Evolutionary conservation across 768 basidiomycete species (phyloP).

Genomic region (Mycena capillaripes): DNA sequence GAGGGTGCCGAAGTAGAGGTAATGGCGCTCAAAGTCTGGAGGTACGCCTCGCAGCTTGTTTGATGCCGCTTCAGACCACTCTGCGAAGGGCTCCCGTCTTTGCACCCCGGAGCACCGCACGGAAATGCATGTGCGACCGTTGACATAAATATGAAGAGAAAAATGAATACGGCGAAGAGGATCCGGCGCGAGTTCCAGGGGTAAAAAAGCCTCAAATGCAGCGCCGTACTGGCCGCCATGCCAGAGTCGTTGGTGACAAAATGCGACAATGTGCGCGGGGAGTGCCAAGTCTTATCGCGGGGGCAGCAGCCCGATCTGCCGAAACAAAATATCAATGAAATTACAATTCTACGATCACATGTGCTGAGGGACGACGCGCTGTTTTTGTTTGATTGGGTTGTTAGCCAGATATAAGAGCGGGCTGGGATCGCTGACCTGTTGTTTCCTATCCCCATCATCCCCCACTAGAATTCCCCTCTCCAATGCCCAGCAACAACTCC

Average conservation of each 20-base stretch:
- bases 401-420: neutral
- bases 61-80: neutral
- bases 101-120: too few relatives aligned
- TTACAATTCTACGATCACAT: slow-evolving; percentile 6
- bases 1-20: neutral
- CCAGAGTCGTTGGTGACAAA: neutral
- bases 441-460: slow-evolving; percentile 7
- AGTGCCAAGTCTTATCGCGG: neutral
- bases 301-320: neutral
- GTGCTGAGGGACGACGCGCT: neutral
- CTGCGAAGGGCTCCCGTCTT: too few relatives aligned
- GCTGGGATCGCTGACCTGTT: neutral
- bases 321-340: slow-evolving; percentile 7
- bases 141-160: neutral
- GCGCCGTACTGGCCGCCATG: neutral
- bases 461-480: neutral
- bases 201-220: too few relatives aligned
- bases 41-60: neutral
- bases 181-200: too few relatives aligned
- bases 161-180: neutral
- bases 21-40: neutral
- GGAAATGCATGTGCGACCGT: too few relatives aligned
- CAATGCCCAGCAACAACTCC: neutral
- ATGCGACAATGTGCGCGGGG: neutral
- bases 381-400: slow-evolving; percentile 9